These are phyloP conservation scores for Claviceps arundinis DNA, from an alignment of 2,329 filamentous ascomycete genomes.

Conservation along the genomic window DNA sequence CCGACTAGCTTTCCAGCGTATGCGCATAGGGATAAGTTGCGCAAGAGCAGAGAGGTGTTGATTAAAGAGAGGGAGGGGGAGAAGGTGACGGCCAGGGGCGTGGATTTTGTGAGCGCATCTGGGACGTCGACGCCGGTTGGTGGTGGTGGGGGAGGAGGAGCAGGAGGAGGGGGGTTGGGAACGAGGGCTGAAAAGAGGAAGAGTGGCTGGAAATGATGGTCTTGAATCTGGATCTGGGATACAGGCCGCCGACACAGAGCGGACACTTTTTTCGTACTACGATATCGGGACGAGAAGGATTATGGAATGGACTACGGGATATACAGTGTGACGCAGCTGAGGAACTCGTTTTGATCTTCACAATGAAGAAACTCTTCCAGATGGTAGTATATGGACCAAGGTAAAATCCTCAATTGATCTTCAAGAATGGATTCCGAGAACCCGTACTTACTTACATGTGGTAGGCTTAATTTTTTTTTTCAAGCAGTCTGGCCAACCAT, in stretches of 20 bases:
- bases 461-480: no score
- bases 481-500: no score
- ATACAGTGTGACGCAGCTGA: no score
- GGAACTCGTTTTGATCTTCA: no score
- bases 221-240: background rate
- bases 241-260: background rate
- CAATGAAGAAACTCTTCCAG: no score
- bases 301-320: no score
- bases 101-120: constrained; percentile 35
- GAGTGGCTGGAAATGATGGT: constrained; percentile 18
- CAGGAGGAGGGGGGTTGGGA: constrained; percentile 10
- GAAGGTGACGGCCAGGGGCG: constrained; percentile 24
- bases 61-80: constrained; percentile 32
- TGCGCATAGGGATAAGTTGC: constrained; percentile 38
- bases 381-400: no score
- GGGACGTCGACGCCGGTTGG: constrained; percentile 9
- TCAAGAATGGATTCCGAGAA: no score
- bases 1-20: constrained; percentile 40
- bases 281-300: no score
- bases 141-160: constrained; percentile 6
- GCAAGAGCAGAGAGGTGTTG: constrained; percentile 32
- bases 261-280: background rate
- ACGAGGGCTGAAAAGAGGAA: constrained; percentile 20
- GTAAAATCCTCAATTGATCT: no score
- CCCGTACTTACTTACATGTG: no score